Evolutionary conservation across 352 stramenopile species (phyloP).

Genomic region (Phytophthora pisi): DNA sequence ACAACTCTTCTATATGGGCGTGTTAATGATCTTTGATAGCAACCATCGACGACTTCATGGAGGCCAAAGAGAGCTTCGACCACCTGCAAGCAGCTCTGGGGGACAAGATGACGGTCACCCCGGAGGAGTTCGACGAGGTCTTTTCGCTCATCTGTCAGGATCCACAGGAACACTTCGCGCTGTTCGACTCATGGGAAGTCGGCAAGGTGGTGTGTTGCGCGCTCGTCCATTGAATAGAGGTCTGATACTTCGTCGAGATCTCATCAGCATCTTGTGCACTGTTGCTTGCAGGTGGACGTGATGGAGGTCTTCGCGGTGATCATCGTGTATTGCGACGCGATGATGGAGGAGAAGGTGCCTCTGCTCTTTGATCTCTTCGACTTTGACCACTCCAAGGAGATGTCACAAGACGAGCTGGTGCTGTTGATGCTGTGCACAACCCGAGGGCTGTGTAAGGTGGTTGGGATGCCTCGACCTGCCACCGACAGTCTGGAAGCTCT

Average conservation of each 20-base stretch:
- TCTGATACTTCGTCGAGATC: background rate
- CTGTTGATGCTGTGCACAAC: conserved; percentile 77
- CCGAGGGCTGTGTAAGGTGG: conserved; percentile 72
- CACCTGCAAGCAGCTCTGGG: conserved; percentile 62
- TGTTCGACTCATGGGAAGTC: conserved; percentile 67
- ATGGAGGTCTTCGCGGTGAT: conserved; percentile 80
- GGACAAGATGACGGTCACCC: conserved; percentile 79
- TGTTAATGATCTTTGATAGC: conserved; percentile 9
- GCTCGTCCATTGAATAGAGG: background rate
- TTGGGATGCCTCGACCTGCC: conserved; percentile 59
- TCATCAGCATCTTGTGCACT: conserved; percentile 4
- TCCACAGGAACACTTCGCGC: conserved; percentile 64
- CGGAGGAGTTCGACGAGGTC: conserved; percentile 79
- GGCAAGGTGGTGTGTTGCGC: conserved; percentile 48
- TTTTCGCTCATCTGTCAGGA: conserved; percentile 82
- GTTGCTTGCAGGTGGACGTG: conserved; percentile 57
- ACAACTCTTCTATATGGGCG: background rate
- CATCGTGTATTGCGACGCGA: conserved; percentile 73
- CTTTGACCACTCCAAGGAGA: conserved; percentile 76
- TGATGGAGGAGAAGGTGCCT: conserved; percentile 70
- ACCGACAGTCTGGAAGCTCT: conserved; percentile 60
- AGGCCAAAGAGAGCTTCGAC: conserved; percentile 69
- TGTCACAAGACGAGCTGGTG: conserved; percentile 69
- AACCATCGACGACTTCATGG: conserved; percentile 45
- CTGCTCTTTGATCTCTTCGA: conserved; percentile 84